Conservation (phyloP, 2,329 filamentous ascomycete species). For the Corniculantispora saksenae region DNA sequence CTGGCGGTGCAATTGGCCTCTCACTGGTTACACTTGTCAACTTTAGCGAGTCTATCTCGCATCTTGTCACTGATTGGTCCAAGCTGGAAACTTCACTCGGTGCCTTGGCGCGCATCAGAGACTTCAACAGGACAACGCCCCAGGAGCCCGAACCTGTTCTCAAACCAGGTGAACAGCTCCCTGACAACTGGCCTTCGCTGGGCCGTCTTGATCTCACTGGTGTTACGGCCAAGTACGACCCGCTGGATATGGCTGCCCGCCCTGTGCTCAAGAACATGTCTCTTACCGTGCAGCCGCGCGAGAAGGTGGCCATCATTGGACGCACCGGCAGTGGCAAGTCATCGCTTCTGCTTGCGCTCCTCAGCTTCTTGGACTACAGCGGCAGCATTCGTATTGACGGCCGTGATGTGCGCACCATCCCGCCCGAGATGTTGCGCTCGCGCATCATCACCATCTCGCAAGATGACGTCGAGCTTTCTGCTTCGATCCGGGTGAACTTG, state of each 20-base stretch:
- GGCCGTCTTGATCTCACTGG: constrained; percentile 12
- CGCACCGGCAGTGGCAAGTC: constrained; percentile 21
- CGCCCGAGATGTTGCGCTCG: constrained; percentile 24
- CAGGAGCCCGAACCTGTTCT: constrained; percentile 3
- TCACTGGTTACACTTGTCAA: constrained; percentile 14
- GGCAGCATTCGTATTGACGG: constrained; percentile 21
- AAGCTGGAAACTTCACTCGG: constrained; percentile 19
- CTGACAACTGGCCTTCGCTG: constrained; percentile 15
- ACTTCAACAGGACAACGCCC: constrained; percentile 12
- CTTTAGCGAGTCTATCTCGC: constrained; percentile 11
- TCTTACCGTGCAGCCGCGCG: constrained; percentile 6
- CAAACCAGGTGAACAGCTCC: background rate
- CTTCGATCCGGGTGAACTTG: constrained; percentile 19
- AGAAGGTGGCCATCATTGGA: constrained; percentile 19
- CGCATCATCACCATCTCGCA: constrained; percentile 33
- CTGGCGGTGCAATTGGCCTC: constrained; percentile 13
- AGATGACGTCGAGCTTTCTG: constrained; percentile 24
- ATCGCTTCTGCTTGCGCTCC: constrained; percentile 8
- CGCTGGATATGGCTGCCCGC: background rate
- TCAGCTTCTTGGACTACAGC: constrained; percentile 17
- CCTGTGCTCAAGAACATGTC: constrained; percentile 17
- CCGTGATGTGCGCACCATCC: constrained; percentile 12
- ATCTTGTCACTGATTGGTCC: constrained; percentile 14
- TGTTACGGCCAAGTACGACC: constrained; percentile 18
- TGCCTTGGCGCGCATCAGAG: constrained; percentile 9